Percentiles rank a stretch among this genome's conserved stretches.
phyloP scores from a whole-genome alignment of 257 asterid species.

The Capsicum chinense region DNA sequence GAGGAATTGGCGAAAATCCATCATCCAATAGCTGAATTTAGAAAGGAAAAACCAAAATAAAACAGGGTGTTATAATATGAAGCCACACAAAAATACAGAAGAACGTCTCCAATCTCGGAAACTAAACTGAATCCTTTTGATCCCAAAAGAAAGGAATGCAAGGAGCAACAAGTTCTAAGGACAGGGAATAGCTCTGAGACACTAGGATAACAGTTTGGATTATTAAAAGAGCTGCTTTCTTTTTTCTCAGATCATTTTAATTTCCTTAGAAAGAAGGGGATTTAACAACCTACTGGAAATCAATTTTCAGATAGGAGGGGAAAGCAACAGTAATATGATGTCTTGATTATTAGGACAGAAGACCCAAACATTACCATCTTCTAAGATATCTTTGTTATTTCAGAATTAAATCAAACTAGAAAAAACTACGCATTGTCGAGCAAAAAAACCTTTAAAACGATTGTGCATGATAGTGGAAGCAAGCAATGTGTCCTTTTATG shows the following conservation, averaged over 20 bases:
- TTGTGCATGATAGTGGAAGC: neutral
- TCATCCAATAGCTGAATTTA: conserved; percentile 21
- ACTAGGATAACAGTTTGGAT: neutral
- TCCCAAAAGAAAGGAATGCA: neutral
- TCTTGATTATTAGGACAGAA: conserved; percentile 11
- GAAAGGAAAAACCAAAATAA: neutral
- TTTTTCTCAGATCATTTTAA: neutral
- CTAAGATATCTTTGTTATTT: neutral
- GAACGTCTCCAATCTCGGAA: neutral
- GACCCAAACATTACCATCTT: neutral
- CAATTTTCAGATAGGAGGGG: neutral
- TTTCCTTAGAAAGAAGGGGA: neutral
- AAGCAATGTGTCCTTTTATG: neutral
- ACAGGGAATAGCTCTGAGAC: conserved; percentile 10
- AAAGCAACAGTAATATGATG: neutral
- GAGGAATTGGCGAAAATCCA: conserved; percentile 9
- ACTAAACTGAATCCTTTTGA: neutral
- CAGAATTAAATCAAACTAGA: neutral
- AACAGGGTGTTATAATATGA: neutral
- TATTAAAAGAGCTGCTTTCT: neutral
- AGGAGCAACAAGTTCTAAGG: neutral
- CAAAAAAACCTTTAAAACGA: conserved; percentile 9
- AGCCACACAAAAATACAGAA: conserved; percentile 6
- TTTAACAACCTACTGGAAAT: neutral
- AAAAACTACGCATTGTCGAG: neutral